A percentile compares a stretch with the other conserved stretches of the same genome.
Conservation (phyloP, 179 eudicot species). For the Spergularia azorica region DNA sequence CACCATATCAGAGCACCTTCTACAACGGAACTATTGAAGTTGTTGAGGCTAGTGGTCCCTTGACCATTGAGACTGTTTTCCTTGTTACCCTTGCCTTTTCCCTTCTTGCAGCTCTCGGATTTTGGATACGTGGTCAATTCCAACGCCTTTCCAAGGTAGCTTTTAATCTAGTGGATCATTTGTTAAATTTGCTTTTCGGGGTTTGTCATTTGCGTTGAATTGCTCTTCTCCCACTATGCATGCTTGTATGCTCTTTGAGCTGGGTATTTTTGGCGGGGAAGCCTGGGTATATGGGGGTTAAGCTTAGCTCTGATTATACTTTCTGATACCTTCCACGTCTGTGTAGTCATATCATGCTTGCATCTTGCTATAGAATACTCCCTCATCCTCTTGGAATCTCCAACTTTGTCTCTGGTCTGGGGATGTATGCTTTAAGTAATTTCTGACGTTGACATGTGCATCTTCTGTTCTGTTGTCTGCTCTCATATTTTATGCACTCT, state of each 20-base stretch:
- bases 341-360: background rate
- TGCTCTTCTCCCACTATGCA: background rate
- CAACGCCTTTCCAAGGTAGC: slow-evolving; percentile 61
- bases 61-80: slow-evolving; percentile 85
- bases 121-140: slow-evolving; percentile 74
- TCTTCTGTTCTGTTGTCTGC: background rate
- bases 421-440: too few species aligned
- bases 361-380: too few species aligned
- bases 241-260: background rate
- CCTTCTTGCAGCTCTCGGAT: slow-evolving; percentile 66
- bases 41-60: slow-evolving; percentile 67
- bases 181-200: too few species aligned
- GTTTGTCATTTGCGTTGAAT: background rate
- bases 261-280: background rate
- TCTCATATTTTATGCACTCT: background rate
- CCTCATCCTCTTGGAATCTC: too few species aligned
- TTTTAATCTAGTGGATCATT: background rate
- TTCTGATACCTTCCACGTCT: background rate
- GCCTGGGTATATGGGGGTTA: background rate
- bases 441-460: background rate
- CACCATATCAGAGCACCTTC: slow-evolving; percentile 81
- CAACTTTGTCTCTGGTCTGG: too few species aligned
- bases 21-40: slow-evolving; percentile 94
- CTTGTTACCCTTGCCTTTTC: slow-evolving; percentile 66
- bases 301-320: background rate